Conservation (phyloP, 2,329 filamentous ascomycete species). For the Arthrobotrys conoides region DNA sequence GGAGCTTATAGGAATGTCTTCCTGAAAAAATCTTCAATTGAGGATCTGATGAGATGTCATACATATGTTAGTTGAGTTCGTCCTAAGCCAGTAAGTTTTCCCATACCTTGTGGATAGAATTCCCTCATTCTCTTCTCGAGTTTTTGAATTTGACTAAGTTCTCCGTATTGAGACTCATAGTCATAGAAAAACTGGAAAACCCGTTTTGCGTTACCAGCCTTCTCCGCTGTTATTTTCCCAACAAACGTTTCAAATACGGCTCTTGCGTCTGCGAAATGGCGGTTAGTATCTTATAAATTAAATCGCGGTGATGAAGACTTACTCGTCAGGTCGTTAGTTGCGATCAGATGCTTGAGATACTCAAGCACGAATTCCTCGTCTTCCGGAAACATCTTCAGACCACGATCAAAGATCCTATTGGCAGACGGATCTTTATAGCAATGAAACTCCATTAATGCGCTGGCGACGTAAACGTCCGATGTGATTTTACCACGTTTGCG, state of each 20-base stretch:
- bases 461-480: constrained; percentile 94
- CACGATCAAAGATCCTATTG: constrained; percentile 95
- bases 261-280: constrained; percentile 79
- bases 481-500: constrained; percentile 88
- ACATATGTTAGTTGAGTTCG: not conserved
- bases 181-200: constrained; percentile 94
- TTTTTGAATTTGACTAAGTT: constrained; percentile 89
- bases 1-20: constrained; percentile 64
- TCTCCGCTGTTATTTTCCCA: constrained; percentile 79
- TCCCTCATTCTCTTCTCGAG: constrained; percentile 93
- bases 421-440: constrained; percentile 95
- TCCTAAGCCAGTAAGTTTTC: constrained; percentile 4
- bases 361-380: constrained; percentile 94
- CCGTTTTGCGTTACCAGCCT: constrained; percentile 85
- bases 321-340: constrained; percentile 94
- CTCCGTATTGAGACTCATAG: constrained; percentile 94
- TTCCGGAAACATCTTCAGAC: constrained; percentile 91
- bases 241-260: constrained; percentile 97
- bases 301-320: constrained; percentile 68
- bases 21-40: constrained; percentile 63
- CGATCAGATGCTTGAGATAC: constrained; percentile 94
- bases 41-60: constrained; percentile 58
- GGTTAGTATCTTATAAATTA: constrained; percentile 8
- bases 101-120: constrained; percentile 86
- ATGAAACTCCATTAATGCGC: constrained; percentile 92